Base-by-base conservation (phyloP, 164 flowering plant genomes). In the Taxillus chinensis region DNA sequence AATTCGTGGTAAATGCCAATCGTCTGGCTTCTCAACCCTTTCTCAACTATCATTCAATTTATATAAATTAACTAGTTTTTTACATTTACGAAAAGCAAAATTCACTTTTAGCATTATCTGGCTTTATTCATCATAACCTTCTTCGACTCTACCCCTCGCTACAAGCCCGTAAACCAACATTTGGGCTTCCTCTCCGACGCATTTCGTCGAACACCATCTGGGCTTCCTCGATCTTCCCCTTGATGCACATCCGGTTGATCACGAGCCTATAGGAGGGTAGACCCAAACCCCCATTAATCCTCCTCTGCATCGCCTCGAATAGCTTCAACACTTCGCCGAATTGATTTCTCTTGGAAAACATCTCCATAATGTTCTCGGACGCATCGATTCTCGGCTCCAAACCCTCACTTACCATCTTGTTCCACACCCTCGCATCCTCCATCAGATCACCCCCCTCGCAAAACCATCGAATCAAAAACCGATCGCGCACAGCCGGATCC, bases 391-490 rank as follows among this genome's bases (percentile, higher is more conserved):
- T 82, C 2, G 82, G 78, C 63, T 80, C 84, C 45, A 86, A 67
- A n/a, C 93, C 89, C 58, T 79, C 83, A 61, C 86, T 92, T 69
- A 79, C 82, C 92, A 86, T 85, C 57, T 74, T 67, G 71, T 88
- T 90, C 96, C 96, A 92, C 37, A 90, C n/a, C 60, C 80, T 84
- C 40, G 93, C 81, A n/a, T 92, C 96, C 60, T 88, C 89, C 59
- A 88, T 62, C 75, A 84, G 39, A 67, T 86, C 82, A 39, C 96
- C 98, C 41, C 66, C 71, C 39, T 79, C 79, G 62, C 96, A 92
- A 62, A 85, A 92, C 64, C 96, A 95, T 62, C 62, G 63, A 13
- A 92, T 70, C 78, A 92, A 75, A 62, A 59, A 70, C 66, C 67
- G 41, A 62, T 45, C 74, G 62, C 80, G 79, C 73, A 57, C 2